These are phyloP conservation scores for Boletus bicolor DNA, from an alignment of 768 basidiomycete genomes.

Conservation along the genomic window DNA sequence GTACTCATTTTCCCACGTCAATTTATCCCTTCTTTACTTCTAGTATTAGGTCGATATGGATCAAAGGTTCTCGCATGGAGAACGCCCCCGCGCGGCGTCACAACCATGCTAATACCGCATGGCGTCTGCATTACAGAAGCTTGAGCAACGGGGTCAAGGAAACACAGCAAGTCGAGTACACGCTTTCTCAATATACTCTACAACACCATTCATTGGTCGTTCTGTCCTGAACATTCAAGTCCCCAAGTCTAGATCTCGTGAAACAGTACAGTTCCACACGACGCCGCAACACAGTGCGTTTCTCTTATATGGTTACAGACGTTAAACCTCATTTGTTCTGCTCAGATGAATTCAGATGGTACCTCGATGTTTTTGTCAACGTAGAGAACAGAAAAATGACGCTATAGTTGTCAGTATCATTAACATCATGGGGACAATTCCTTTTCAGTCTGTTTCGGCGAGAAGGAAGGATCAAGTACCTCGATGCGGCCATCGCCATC, in stretches of 20 bases:
- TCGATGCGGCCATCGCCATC: no score
- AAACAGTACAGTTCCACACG: not conserved
- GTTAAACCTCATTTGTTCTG: not conserved
- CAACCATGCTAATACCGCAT: not conserved
- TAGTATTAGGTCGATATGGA: no score
- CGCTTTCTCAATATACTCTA: not conserved
- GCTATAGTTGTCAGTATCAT: not conserved
- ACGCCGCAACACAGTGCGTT: not conserved
- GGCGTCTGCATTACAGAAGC: not conserved
- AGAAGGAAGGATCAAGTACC: not conserved
- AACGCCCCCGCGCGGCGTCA: not conserved
- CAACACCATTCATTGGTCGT: not conserved
- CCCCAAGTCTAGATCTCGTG: not conserved
- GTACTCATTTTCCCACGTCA: not conserved
- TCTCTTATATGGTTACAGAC: not conserved
- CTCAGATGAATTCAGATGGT: not conserved
- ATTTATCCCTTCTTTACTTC: not conserved
- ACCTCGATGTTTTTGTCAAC: not conserved
- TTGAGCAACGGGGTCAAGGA: not conserved
- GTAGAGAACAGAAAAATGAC: not conserved
- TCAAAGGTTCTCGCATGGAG: not conserved
- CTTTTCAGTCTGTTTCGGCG: not conserved
- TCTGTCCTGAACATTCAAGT: not conserved
- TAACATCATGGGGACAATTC: not conserved
- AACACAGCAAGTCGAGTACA: not conserved